Conservation (phyloP, 257 asterid genomes). For the Penstemon davidsonii region DNA sequence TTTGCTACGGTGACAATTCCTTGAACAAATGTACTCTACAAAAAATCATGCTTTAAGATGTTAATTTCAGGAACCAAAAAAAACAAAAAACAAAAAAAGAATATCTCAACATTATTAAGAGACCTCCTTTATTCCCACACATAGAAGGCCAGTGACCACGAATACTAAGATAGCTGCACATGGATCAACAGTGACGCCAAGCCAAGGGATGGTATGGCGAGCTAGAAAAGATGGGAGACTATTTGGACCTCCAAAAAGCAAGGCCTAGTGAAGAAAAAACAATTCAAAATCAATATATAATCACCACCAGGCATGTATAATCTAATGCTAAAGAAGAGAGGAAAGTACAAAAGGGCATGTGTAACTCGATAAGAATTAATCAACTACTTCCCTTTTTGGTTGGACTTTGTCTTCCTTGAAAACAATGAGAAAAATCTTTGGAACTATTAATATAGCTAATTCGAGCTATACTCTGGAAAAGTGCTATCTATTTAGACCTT, state of each 20-base stretch:
- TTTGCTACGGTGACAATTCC: conserved; percentile 83
- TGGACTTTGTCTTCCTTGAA: too few relatives aligned
- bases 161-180: conserved; percentile 84
- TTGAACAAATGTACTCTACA: conserved; percentile 88
- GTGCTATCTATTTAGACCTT: too few relatives aligned
- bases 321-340: too few relatives aligned
- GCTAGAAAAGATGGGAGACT: conserved; percentile 79
- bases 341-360: too few relatives aligned
- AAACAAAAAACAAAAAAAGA: neutral
- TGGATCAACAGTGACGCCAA: conserved; percentile 79
- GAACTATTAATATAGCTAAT: too few relatives aligned
- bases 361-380: too few relatives aligned
- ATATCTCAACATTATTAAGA: conserved; percentile 2
- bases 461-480: too few relatives aligned
- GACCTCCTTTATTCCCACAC: conserved; percentile 96
- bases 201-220: conserved; percentile 85
- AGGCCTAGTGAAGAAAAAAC: conserved; percentile 50
- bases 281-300: conserved; percentile 11
- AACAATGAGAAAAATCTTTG: too few relatives aligned
- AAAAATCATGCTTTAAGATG: conserved; percentile 21
- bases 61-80: conserved; percentile 8
- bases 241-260: conserved; percentile 86
- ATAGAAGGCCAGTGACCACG: conserved; percentile 76
- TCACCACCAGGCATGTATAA: conserved; percentile 4
- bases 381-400: too few relatives aligned